Evolutionary conservation across 345 rosid species (phyloP).

Genomic region (Cochlearia excelsa): DNA sequence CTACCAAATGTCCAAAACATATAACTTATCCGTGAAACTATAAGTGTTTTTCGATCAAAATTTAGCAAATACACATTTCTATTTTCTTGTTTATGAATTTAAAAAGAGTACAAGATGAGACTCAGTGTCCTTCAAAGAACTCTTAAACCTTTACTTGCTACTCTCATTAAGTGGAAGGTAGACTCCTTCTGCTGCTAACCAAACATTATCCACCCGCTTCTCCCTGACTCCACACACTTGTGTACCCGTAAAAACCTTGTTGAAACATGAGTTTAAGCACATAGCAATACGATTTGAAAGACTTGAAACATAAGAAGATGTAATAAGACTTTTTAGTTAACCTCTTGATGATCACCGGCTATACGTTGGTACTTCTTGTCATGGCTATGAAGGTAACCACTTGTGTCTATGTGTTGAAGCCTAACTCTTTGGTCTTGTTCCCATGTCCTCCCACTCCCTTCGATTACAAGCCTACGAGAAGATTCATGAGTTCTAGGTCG

Average conservation of each 20-base stretch:
- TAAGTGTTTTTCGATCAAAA: conserved; percentile 13
- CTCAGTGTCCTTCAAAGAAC: conserved; percentile 5
- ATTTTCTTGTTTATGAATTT: conserved; percentile 24
- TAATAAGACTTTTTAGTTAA: conserved; percentile 33
- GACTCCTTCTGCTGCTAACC: conserved; percentile 98
- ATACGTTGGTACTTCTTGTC: conserved; percentile 90
- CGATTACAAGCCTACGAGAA: conserved; percentile 62
- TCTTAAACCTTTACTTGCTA: conserved; percentile 33
- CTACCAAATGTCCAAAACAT: too few species aligned
- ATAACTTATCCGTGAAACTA: too few species aligned
- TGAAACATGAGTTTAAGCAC: background rate
- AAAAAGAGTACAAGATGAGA: conserved; percentile 10
- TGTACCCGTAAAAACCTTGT: background rate
- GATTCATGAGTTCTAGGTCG: conserved; percentile 18
- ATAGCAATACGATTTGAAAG: background rate
- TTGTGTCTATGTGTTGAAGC: conserved; percentile 91
- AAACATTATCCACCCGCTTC: conserved; percentile 77
- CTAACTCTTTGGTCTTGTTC: conserved; percentile 88
- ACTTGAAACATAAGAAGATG: background rate
- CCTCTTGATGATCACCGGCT: conserved; percentile 99
- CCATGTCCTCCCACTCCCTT: conserved; percentile 93
- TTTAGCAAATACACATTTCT: conserved; percentile 25
- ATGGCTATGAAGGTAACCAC: conserved; percentile 92
- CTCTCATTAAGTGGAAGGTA: conserved; percentile 75
- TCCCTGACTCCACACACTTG: conserved; percentile 87